phyloP scores from a whole-genome alignment of 345 rosid species.

The Bruguiera parviflora region DNA sequence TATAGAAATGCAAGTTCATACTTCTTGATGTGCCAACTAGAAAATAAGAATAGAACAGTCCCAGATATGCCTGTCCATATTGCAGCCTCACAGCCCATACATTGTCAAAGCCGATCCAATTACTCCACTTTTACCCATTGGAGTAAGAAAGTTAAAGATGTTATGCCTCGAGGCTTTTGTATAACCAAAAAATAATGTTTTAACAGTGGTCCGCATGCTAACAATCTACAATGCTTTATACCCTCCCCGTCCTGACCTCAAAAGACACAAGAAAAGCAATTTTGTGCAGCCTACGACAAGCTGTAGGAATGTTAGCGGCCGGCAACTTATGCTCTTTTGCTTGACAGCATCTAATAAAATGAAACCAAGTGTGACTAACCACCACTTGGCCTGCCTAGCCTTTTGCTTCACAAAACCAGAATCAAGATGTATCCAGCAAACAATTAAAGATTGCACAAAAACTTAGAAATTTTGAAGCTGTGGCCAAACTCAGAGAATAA shows the following conservation, averaged over 20 bases:
- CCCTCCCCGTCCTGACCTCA: not conserved
- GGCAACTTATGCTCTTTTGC: not conserved
- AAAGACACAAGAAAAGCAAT: slow-evolving; percentile 1
- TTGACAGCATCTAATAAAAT: not conserved
- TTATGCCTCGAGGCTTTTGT: not conserved
- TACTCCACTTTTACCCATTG: not conserved
- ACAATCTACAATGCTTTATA: not conserved
- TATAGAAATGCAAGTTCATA: not conserved
- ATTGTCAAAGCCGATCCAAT: slow-evolving; percentile 3
- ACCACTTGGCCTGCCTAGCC: not conserved
- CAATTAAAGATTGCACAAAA: not conserved
- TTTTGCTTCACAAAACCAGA: not conserved
- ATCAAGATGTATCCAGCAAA: not conserved
- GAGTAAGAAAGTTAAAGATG: slow-evolving; percentile 8
- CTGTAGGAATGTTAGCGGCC: not conserved
- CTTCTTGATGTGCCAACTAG: not conserved
- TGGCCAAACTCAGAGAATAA: not conserved
- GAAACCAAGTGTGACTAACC: not conserved
- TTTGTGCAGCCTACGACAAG: slow-evolving; percentile 2
- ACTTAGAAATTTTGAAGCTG: not conserved
- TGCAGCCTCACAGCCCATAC: not conserved
- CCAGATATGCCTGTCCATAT: not conserved
- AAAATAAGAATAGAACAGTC: not conserved
- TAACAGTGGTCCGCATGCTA: slow-evolving; percentile 13
- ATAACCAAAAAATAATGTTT: not conserved